Conservation (phyloP, 495 filamentous ascomycete genomes). For the Neurospora sp. region DNA sequence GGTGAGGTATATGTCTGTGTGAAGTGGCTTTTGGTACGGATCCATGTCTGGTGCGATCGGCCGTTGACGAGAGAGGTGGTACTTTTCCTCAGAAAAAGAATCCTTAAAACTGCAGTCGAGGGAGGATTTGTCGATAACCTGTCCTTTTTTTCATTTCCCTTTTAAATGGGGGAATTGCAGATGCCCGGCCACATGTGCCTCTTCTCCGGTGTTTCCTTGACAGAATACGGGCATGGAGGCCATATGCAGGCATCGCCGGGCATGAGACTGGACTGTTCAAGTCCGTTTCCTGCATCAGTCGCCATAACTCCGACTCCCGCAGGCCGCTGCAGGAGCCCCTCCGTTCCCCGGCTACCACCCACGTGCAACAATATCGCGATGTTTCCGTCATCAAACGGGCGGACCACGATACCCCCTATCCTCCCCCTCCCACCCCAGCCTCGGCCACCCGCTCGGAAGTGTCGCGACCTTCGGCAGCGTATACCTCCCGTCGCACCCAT, state of each 20-base stretch:
- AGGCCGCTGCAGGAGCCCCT: neutral
- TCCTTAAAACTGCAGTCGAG: neutral
- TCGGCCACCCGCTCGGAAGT: constrained; percentile 29
- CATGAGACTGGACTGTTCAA: neutral
- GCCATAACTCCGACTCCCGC: neutral
- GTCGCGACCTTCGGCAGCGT: constrained; percentile 19
- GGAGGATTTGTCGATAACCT: neutral
- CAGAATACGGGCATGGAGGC: neutral
- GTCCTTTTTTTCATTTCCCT: neutral
- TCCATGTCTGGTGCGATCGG: neutral
- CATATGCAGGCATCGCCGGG: neutral
- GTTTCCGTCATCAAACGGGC: neutral
- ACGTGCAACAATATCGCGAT: neutral
- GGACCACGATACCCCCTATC: constrained; percentile 14
- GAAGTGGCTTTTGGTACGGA: neutral
- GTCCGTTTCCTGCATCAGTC: neutral
- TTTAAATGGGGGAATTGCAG: neutral
- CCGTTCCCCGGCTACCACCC: neutral
- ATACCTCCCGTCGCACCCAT: constrained; percentile 23
- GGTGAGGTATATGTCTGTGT: neutral
- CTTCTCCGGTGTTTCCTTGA: neutral
- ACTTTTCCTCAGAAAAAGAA: neutral
- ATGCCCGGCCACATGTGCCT: neutral
- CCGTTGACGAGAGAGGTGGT: neutral
- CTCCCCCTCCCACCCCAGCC: constrained; percentile 24